Evolutionary conservation across 2,329 filamentous ascomycete genomes (phyloP).

Genomic region (Colletotrichum paranaense): DNA sequence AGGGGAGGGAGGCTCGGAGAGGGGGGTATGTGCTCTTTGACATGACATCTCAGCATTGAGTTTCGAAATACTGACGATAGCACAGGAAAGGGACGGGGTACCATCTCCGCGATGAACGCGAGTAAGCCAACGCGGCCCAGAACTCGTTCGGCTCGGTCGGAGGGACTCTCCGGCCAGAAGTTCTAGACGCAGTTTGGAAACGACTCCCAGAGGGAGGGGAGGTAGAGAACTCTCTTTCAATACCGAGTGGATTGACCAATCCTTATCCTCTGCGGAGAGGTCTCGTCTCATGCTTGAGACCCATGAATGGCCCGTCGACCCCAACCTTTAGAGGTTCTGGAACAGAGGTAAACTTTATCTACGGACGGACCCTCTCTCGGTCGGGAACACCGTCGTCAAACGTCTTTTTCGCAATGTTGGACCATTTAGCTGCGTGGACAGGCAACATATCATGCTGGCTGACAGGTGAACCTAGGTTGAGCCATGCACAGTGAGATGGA

Average conservation of each 20-base stretch:
- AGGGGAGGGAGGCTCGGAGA: neutral
- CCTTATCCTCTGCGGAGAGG: neutral
- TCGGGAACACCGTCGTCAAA: neutral
- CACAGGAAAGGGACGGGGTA: neutral
- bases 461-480: neutral
- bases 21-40: neutral
- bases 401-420: neutral
- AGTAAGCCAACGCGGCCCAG: neutral
- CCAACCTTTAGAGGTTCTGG: conserved; percentile 25
- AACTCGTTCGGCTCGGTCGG: neutral
- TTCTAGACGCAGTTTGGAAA: neutral
- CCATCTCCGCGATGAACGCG: neutral
- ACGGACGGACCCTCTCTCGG: neutral
- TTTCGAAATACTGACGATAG: conserved; percentile 5
- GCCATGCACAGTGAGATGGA: neutral
- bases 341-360: conserved; percentile 19
- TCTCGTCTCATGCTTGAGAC: conserved; percentile 21
- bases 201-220: neutral
- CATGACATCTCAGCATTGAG: conserved; percentile 14
- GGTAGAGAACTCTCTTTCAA: neutral
- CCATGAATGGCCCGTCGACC: conserved; percentile 20
- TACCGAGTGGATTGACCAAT: neutral
- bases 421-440: neutral
- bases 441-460: neutral
- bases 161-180: neutral